Conservation (phyloP, 2,329 filamentous ascomycete genomes). For the Phaeosphaeriaceae sp. region DNA sequence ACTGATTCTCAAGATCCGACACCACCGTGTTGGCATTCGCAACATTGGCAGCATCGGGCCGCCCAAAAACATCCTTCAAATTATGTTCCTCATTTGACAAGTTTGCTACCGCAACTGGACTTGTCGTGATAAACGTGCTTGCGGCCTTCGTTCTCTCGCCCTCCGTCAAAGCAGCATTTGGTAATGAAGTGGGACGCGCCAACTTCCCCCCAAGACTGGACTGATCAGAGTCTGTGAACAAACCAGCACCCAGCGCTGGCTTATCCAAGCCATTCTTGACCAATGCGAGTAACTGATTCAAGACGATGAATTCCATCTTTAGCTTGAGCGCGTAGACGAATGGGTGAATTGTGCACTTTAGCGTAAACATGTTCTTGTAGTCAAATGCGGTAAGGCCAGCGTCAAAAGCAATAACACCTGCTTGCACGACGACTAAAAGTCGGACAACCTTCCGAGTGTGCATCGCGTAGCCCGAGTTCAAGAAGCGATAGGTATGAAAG, state of each 20-base stretch:
- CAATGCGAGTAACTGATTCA: slow-evolving; percentile 41
- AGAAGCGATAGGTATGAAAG: slow-evolving; percentile 50
- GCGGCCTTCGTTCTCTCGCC: slow-evolving; percentile 4
- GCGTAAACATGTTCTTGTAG: slow-evolving; percentile 11
- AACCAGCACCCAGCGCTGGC: background rate
- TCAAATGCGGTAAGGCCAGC: slow-evolving; percentile 9
- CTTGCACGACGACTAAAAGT: slow-evolving; percentile 9
- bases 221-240: slow-evolving; percentile 1
- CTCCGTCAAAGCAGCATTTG: background rate
- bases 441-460: slow-evolving; percentile 7
- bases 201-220: background rate
- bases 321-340: slow-evolving; percentile 52
- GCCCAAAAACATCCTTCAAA: slow-evolving; percentile 4
- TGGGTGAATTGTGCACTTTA: slow-evolving; percentile 32
- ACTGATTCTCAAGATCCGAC: slow-evolving; percentile 7
- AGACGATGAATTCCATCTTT: slow-evolving; percentile 59
- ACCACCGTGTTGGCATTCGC: background rate
- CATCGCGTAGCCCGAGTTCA: slow-evolving; percentile 44
- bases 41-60: background rate
- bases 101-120: slow-evolving; percentile 2
- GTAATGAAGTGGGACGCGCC: background rate
- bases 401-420: slow-evolving; percentile 11
- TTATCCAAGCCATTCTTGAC: slow-evolving; percentile 6
- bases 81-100: slow-evolving; percentile 6
- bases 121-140: slow-evolving; percentile 4